Percentiles rank a stretch among this genome's conserved stretches.
Conservation (phyloP, 306 rosid species). For the Abrus precatorius region DNA sequence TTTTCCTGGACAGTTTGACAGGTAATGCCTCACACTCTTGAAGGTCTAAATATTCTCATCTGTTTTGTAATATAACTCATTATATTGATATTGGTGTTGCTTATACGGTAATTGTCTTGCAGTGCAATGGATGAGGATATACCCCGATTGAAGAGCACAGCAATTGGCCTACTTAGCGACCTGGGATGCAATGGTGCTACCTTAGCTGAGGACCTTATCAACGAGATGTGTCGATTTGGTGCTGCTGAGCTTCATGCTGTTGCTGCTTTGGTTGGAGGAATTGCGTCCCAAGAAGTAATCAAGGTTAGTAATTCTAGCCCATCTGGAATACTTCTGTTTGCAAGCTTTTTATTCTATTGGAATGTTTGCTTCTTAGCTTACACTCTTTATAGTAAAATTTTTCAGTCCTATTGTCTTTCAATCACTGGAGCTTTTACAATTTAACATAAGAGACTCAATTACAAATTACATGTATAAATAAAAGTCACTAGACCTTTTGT, state of each 20-base stretch:
- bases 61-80: conserved; percentile 13
- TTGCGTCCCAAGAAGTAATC: conserved; percentile 96
- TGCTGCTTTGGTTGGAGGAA: conserved; percentile 96
- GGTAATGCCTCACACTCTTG: conserved; percentile 58
- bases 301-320: conserved; percentile 65
- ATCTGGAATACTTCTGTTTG: conserved; percentile 6
- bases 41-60: not conserved
- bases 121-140: conserved; percentile 97
- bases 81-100: conserved; percentile 28
- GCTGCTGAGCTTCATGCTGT: conserved; percentile 94
- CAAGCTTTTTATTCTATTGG: conserved; percentile 19
- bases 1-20: conserved; percentile 94
- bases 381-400: conserved; percentile 12
- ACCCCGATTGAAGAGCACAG: conserved; percentile 87
- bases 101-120: conserved; percentile 47
- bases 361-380: conserved; percentile 18
- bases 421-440: conserved; percentile 13
- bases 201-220: conserved; percentile 91
- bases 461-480: not conserved
- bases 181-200: conserved; percentile 90
- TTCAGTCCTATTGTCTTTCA: conserved; percentile 5
- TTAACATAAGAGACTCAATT: conserved; percentile 17
- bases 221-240: conserved; percentile 98
- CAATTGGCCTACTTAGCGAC: conserved; percentile 78
- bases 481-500: conserved; percentile 14